Base-by-base conservation (phyloP, 495 filamentous ascomycete genomes). In the Podospora bellae-mahoneyi region DNA sequence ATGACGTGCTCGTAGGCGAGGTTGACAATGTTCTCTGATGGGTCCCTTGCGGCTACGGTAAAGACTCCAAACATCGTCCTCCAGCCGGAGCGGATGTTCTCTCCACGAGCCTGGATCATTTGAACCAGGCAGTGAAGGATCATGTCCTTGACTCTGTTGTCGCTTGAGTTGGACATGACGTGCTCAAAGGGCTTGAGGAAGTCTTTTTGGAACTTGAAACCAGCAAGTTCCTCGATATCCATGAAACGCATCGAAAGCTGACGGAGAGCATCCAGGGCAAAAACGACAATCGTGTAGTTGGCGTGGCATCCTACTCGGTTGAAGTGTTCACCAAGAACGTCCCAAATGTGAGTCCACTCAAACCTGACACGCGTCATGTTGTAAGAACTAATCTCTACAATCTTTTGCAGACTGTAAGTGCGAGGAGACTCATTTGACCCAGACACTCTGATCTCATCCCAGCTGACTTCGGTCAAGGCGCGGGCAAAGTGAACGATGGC, bases 161-260 rank as follows among this genome's bases (percentile, higher is more conserved):
- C 89, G 66, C 78, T 91, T 67, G 92, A 94, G 79, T 98, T 98
- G 34, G 89, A 87, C 83, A 98, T 96, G 72, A 99, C 92, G 78
- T 97, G 92, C 79, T 98, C 93, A 69, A 99, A 99, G 0, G 95
- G 95, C 77, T 97, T 97, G 30, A 98, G 84, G 79, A 99, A 98
- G 73, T 99, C 95, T 76, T 99, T 99, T 73, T 99, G 95, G 76
- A 99, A 99, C 76, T 98, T 97, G 87, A 99, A 99, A 71, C 96
- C 96, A 0, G 95, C 91, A 69, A 99, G 79, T 76, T 99, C 95
- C 70, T 97, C 96, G 68, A 97, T 92, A 79, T 99, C 96, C 89
- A 99, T 91, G 79, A 98, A 99, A 2, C 92, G 89, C 94, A 98
- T 98, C 0, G 94, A 96, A 54, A 99, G 82, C 77, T 99, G 95